A percentile compares a stretch with the other conserved stretches of the same genome.
Evolutionary conservation across 2,329 filamentous ascomycete species (phyloP).

Genomic region (Cephalotrichum gorgonifer): DNA sequence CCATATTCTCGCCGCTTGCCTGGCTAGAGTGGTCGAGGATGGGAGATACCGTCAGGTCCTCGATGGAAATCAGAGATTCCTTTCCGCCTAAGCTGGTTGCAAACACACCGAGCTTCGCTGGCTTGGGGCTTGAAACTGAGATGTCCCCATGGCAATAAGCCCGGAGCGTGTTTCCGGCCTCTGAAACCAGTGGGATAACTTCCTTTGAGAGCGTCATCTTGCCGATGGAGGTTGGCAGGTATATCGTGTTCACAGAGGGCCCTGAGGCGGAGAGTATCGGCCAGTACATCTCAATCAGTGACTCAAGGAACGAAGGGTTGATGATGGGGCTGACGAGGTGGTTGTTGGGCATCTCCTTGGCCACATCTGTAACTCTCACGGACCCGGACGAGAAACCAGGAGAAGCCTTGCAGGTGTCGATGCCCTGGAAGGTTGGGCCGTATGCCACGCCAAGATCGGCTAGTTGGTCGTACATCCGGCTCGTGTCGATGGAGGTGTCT

Average conservation of each 20-base stretch:
- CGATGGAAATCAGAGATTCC: constrained; percentile 12
- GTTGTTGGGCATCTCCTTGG: constrained; percentile 12
- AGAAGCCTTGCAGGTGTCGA: constrained; percentile 12
- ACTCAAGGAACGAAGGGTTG: constrained; percentile 13
- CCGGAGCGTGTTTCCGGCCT: constrained; percentile 18
- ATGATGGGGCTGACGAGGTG: constrained; percentile 11
- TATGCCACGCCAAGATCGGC: constrained; percentile 25
- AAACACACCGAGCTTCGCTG: constrained; percentile 11
- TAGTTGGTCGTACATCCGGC: constrained; percentile 17
- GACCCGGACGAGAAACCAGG: constrained; percentile 5
- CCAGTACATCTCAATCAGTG: constrained; percentile 16
- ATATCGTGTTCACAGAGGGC: constrained; percentile 18
- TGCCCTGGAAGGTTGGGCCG: constrained; percentile 24
- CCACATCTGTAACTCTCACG: constrained; percentile 7
- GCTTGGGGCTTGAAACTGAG: constrained; percentile 6
- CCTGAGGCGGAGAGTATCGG: constrained; percentile 19
- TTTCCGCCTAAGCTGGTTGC: constrained; percentile 9
- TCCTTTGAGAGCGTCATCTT: constrained; percentile 16
- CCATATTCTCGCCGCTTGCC: constrained; percentile 6
- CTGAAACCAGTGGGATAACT: constrained; percentile 20
- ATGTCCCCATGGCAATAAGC: constrained; percentile 11
- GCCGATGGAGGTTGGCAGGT: constrained; percentile 21
- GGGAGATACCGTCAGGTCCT: constrained; percentile 14
- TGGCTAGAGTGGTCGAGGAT: constrained; percentile 11
- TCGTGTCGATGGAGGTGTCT: constrained; percentile 10